Conservation (phyloP, 2,329 filamentous ascomycete species). For the Tolypocladium tropicale region DNA sequence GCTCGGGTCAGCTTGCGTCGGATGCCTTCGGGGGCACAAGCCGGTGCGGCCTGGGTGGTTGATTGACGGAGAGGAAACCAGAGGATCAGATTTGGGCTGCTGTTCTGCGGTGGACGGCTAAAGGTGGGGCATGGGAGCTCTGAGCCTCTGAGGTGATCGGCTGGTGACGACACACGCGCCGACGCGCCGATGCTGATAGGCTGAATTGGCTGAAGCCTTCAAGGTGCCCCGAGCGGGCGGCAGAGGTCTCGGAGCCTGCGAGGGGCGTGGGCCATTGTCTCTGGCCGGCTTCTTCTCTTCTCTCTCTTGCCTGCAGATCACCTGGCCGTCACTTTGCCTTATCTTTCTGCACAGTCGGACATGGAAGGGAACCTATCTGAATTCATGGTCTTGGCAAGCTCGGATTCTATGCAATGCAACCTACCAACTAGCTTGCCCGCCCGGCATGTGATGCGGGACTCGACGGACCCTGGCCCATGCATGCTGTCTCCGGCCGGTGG, state of each 20-base stretch:
- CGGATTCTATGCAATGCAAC: background rate
- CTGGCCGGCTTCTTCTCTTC: no score
- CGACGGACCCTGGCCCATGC: background rate
- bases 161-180: background rate
- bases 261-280: no score
- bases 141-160: background rate
- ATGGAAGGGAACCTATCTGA: background rate
- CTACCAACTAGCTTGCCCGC: background rate
- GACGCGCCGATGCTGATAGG: background rate
- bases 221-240: background rate
- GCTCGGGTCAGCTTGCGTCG: background rate
- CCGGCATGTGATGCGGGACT: background rate
- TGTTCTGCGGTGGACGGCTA: slow-evolving; percentile 1
- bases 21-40: background rate
- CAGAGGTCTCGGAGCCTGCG: background rate
- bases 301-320: background rate
- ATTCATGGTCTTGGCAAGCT: background rate
- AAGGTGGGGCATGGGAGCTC: background rate
- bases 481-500: background rate
- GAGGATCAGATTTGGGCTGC: background rate
- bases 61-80: background rate
- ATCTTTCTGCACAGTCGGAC: background rate
- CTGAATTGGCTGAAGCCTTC: background rate
- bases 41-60: background rate
- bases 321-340: background rate